Conservation (phyloP, 768 basidiomycete genomes). For the Amanita polypyramis region DNA sequence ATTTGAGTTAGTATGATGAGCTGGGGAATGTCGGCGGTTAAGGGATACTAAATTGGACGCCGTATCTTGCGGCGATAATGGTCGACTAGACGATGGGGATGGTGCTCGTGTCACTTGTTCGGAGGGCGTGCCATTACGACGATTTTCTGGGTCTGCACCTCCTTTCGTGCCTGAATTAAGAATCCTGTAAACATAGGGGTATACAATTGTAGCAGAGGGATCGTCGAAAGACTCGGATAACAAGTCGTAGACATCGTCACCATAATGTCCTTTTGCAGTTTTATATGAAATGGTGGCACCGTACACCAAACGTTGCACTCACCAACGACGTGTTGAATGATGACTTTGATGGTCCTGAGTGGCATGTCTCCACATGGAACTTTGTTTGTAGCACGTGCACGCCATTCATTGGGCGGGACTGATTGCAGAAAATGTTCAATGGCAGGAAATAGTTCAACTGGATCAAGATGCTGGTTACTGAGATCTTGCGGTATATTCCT, state of each 20-base stretch:
- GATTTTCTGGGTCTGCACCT: slow-evolving; percentile 24
- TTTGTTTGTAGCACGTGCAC: slow-evolving; percentile 80
- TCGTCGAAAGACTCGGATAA: slow-evolving; percentile 88
- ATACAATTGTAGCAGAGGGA: slow-evolving; percentile 95
- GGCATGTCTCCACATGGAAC: slow-evolving; percentile 98
- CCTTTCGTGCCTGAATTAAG: slow-evolving; percentile 57
- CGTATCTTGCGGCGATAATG: slow-evolving; percentile 62
- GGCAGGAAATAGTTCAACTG: slow-evolving; percentile 82
- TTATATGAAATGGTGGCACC: slow-evolving; percentile 7
- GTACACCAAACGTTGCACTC: slow-evolving; percentile 23
- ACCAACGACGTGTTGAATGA: slow-evolving; percentile 96
- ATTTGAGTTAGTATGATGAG: slow-evolving; percentile 60
- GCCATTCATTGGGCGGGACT: slow-evolving; percentile 94
- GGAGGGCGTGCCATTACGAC: slow-evolving; percentile 21
- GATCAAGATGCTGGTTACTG: slow-evolving; percentile 66
- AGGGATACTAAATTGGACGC: slow-evolving; percentile 26
- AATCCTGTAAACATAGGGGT: slow-evolving; percentile 90
- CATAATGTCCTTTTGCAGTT: slow-evolving; percentile 53
- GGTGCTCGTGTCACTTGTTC: slow-evolving; percentile 34
- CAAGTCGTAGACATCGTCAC: slow-evolving; percentile 84
- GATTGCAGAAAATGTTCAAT: slow-evolving; percentile 92
- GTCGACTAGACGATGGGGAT: slow-evolving; percentile 56
- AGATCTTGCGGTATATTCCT: slow-evolving; percentile 91
- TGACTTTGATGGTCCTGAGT: slow-evolving; percentile 92
- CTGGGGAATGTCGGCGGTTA: slow-evolving; percentile 48